A percentile compares a stretch with the other conserved stretches of the same genome.
Evolutionary conservation across 1,139 yeast genomes (phyloP).

Genomic region (Yamadazyma taylorii): DNA sequence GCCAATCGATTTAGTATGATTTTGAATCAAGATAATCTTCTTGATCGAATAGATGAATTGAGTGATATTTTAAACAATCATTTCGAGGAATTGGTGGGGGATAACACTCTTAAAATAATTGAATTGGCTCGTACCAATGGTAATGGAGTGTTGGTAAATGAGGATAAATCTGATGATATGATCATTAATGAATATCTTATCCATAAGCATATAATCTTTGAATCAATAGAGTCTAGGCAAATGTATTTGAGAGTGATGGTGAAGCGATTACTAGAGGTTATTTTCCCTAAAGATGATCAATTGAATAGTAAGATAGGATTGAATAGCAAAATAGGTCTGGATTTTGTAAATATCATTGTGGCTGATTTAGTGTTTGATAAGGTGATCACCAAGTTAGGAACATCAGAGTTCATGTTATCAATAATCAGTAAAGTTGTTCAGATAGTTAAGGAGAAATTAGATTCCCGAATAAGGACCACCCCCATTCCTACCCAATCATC

Average conservation of each 20-base stretch:
- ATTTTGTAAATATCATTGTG: constrained; percentile 28
- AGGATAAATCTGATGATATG: constrained; percentile 5
- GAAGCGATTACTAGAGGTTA: constrained; percentile 21
- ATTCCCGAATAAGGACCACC: constrained; percentile 1
- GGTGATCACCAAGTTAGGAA: constrained; percentile 27
- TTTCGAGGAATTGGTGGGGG: constrained; percentile 21
- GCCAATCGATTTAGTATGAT: constrained; percentile 20
- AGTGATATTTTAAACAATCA: constrained; percentile 29
- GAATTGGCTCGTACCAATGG: neutral
- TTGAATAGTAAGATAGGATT: constrained; percentile 31
- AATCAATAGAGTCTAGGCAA: constrained; percentile 7
- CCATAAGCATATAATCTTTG: constrained; percentile 21
- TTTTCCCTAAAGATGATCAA: constrained; percentile 17
- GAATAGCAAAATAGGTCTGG: constrained; percentile 28
- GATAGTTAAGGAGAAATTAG: constrained; percentile 2
- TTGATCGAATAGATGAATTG: constrained; percentile 24
- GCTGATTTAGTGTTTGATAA: constrained; percentile 38
- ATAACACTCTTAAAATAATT: constrained; percentile 2
- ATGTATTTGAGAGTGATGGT: constrained; percentile 28
- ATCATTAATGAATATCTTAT: constrained; percentile 17
- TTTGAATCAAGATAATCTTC: constrained; percentile 14
- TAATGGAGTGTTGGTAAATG: neutral
- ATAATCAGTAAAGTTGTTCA: constrained; percentile 12
- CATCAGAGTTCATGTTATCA: constrained; percentile 30
- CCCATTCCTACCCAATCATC: too few species aligned